Evolutionary conservation across 805 yeast species (phyloP).

Genomic region (Lipomyces yamadae): DNA sequence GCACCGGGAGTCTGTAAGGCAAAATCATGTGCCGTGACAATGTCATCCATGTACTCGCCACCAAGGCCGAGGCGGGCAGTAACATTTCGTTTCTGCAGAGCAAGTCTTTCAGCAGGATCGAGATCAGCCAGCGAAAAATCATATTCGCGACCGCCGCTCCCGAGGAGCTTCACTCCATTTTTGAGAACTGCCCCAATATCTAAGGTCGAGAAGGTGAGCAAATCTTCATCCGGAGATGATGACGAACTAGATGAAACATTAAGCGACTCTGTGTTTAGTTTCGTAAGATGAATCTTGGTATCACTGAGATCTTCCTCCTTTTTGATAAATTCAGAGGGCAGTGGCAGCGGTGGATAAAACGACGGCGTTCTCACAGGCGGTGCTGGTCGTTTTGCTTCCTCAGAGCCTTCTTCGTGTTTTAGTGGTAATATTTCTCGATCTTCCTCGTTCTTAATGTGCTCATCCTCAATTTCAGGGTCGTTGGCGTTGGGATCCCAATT

Average conservation of each 20-base stretch:
- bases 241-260: not conserved
- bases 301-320: conserved; percentile 39
- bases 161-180: conserved; percentile 58
- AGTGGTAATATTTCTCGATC: conserved; percentile 22
- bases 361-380: conserved; percentile 10
- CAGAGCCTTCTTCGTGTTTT: conserved; percentile 3
- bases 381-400: not conserved
- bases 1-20: conserved; percentile 26
- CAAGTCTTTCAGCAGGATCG: conserved; percentile 55
- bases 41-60: conserved; percentile 48
- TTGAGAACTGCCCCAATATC: conserved; percentile 48
- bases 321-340: conserved; percentile 39
- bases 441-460: conserved; percentile 36
- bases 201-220: conserved; percentile 45
- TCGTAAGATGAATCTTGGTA: conserved; percentile 36
- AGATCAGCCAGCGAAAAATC: conserved; percentile 49
- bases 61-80: conserved; percentile 52
- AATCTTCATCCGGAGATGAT: conserved; percentile 35
- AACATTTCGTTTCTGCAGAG: conserved; percentile 56
- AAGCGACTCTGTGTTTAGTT: conserved; percentile 6
- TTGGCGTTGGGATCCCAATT: conserved; percentile 80
- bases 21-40: conserved; percentile 38
- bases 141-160: conserved; percentile 61
- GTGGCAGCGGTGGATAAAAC: conserved; percentile 22
- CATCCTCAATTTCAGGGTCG: conserved; percentile 33